Evolutionary conservation across 345 rosid genomes (phyloP), one percentile per base, ranked within the genome.

Genomic region (Salix arbutifolia): DNA sequence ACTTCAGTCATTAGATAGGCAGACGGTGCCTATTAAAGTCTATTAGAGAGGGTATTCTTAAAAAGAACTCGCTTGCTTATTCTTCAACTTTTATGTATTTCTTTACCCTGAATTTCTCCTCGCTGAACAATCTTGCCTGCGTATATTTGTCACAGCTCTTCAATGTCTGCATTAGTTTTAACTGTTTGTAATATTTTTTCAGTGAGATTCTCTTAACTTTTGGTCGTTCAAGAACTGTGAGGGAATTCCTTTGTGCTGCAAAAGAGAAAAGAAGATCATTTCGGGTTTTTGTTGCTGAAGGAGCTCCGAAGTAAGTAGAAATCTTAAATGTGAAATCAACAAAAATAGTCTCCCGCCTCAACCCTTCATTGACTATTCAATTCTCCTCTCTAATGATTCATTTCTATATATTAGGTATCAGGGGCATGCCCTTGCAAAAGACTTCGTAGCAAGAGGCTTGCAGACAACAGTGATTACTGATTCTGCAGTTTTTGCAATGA

Each of bases 401-500:
- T 44, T 23, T 52, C 48, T 65, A 38, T 70, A 38, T 60, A 73
- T 66, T 79, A 94, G 98, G 86, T 94, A 89, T 85, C 92, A 91
- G 79, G 97, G 98, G 62, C 98, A 94, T 83, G 81, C 85, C 31
- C 88, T 94, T 71, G 97, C 98, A 40, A 89, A 90, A 80, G 96
- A 92, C 77, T 82, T 94, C 86, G 96, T 89, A 67, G 85, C 92
- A 40, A 88, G 96, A 88, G 96, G 97, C 71, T 75, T 94, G 68
- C 97, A 91, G 82, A 94, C 98, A 79, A 91, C 97, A 4, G 75
- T 94, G 64, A 92, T 94, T 80, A 87, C 98, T 1, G 98, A 92
- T 81, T 92, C 97, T 77, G 97, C 97, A 68, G 94, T 94, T 74
- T 94, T 94, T 84, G 98, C 98, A 76, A 91, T 94, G 92, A 90